These are phyloP conservation scores for Eucalyptus pumila DNA, from an alignment of 345 rosid genomes.

Conservation along the genomic window DNA sequence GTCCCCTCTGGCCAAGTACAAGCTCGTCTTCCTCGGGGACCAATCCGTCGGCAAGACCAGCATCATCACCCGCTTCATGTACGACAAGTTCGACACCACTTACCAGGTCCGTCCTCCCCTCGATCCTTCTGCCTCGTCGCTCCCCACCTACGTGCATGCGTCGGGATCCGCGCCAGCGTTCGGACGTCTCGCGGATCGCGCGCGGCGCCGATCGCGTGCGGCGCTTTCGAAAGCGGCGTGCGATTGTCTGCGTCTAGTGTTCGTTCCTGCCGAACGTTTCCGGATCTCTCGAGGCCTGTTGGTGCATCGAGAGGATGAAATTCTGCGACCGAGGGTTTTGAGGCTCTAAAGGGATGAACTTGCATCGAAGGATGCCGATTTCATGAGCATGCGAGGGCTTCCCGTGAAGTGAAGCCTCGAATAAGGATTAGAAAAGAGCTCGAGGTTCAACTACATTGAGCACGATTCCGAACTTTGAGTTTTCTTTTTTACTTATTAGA, in stretches of 20 bases:
- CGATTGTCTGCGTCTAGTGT: not conserved
- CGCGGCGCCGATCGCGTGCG: not conserved
- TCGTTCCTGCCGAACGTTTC: not conserved
- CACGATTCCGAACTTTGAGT: not conserved
- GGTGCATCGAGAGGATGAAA: not conserved
- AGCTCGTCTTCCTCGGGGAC: constrained; percentile 79
- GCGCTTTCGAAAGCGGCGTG: not conserved
- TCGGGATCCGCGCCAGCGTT: not conserved
- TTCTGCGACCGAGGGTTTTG: not conserved
- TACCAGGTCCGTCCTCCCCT: constrained; percentile 35
- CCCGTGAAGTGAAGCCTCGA: not conserved
- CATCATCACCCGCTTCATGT: constrained; percentile 94
- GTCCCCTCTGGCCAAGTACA: constrained; percentile 73
- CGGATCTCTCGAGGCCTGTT: not conserved
- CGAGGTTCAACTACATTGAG: not conserved
- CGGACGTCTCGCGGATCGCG: not conserved
- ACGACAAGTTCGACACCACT: constrained; percentile 89
- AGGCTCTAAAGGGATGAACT: not conserved
- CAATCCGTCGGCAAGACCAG: constrained; percentile 87
- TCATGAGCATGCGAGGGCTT: not conserved
- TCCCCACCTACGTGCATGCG: not conserved
- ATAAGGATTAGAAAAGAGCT: not conserved
- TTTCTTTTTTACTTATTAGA: not conserved
- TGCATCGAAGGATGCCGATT: not conserved
- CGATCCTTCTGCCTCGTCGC: not conserved